A percentile compares a stretch with the other conserved stretches of the same genome.
Evolutionary conservation across 208 protist genomes (phyloP).

Genomic region (Leishmania turanica): DNA sequence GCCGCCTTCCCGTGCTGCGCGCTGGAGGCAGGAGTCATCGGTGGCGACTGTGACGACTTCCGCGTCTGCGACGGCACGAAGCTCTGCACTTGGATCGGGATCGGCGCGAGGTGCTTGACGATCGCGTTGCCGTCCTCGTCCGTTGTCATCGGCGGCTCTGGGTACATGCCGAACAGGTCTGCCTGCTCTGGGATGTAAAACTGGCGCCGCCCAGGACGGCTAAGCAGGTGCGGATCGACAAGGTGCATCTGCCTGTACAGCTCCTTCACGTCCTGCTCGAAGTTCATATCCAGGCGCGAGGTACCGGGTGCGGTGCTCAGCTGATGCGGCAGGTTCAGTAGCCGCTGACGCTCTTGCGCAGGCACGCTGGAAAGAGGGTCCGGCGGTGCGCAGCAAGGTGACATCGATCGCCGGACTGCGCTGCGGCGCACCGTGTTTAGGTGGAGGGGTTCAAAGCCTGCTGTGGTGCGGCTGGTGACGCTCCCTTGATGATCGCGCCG

Average conservation of each 20-base stretch:
- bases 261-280: slow-evolving; percentile 69
- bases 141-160: slow-evolving; percentile 24
- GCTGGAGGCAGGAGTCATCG: background rate
- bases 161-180: slow-evolving; percentile 61
- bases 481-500: background rate
- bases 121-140: slow-evolving; percentile 28
- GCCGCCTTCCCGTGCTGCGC: background rate
- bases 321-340: slow-evolving; percentile 27
- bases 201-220: slow-evolving; percentile 40
- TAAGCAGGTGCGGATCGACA: slow-evolving; percentile 51
- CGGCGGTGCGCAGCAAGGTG: slow-evolving; percentile 5
- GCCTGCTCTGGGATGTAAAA: slow-evolving; percentile 42
- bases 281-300: slow-evolving; percentile 53
- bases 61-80: slow-evolving; percentile 16
- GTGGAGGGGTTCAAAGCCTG: slow-evolving; percentile 20
- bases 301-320: slow-evolving; percentile 9
- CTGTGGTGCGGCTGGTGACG: background rate
- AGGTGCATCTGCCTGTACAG: slow-evolving; percentile 56
- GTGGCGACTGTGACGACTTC: slow-evolving; percentile 6
- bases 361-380: slow-evolving; percentile 23
- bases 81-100: slow-evolving; percentile 17
- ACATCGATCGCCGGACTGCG: slow-evolving; percentile 11
- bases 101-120: slow-evolving; percentile 17
- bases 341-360: slow-evolving; percentile 24
- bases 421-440: slow-evolving; percentile 28